These are phyloP conservation scores for Neonectria punicea DNA, from an alignment of 2,329 filamentous ascomycete species.

Conservation along the genomic window DNA sequence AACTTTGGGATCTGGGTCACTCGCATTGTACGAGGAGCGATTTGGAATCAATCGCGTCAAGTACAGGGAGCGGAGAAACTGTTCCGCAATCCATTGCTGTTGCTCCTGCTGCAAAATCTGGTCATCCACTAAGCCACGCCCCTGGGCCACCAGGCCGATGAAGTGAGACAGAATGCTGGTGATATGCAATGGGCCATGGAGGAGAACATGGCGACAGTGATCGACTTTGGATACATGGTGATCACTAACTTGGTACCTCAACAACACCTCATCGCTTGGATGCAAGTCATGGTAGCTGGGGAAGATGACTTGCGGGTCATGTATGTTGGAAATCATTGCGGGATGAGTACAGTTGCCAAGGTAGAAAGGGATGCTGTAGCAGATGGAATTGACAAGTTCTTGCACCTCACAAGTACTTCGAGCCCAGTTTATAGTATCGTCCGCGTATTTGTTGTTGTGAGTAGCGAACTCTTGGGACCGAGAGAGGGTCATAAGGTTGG, in stretches of 20 bases:
- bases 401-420: neutral
- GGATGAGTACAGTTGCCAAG: constrained; percentile 19
- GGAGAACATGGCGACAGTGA: constrained; percentile 20
- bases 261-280: neutral
- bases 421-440: neutral
- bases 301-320: neutral
- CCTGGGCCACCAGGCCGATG: neutral
- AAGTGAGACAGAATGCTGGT: constrained; percentile 18
- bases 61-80: too few species aligned
- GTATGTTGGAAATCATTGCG: neutral
- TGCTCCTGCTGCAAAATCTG: too few species aligned
- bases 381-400: constrained; percentile 20
- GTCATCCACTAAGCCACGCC: too few species aligned
- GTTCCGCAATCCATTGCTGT: too few species aligned
- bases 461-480: neutral
- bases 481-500: too few species aligned
- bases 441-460: neutral
- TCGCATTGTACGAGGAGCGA: too few species aligned
- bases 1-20: too few species aligned
- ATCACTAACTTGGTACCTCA: neutral
- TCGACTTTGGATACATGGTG: constrained; percentile 20
- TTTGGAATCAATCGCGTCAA: too few species aligned
- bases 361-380: constrained; percentile 32
- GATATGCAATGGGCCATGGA: constrained; percentile 21
- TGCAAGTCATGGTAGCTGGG: constrained; percentile 29